Evolutionary conservation across 257 asterid genomes (phyloP).

Genomic region (Salvia miltiorrhiza): DNA sequence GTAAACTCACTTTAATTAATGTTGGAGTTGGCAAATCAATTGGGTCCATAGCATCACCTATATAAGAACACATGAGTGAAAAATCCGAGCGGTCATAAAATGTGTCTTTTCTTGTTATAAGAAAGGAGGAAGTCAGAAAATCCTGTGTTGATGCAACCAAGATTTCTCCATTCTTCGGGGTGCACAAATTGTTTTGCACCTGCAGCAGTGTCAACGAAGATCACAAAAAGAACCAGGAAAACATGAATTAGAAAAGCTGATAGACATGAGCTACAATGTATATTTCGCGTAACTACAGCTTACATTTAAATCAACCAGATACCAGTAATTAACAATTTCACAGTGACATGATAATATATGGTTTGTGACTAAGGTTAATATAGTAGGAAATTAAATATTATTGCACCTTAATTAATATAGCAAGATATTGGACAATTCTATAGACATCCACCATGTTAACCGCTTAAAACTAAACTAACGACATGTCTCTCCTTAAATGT

Average conservation of each 20-base stretch:
- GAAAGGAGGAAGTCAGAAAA: constrained; percentile 92
- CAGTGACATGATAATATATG: neutral
- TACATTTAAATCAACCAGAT: neutral
- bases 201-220: constrained; percentile 41
- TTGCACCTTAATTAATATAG: neutral
- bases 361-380: neutral
- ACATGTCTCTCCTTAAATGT: constrained; percentile 1
- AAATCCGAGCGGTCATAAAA: constrained; percentile 90
- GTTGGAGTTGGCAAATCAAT: constrained; percentile 93
- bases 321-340: neutral
- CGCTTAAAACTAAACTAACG: neutral
- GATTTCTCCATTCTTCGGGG: constrained; percentile 97
- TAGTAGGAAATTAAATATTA: neutral
- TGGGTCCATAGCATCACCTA: constrained; percentile 88
- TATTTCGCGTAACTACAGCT: neutral
- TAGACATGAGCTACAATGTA: neutral
- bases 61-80: constrained; percentile 81
- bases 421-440: neutral
- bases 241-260: constrained; percentile 6
- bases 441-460: neutral
- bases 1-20: constrained; percentile 60
- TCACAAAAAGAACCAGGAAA: neutral
- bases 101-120: constrained; percentile 94
- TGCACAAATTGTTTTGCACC: constrained; percentile 98
- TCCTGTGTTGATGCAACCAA: constrained; percentile 99